Evolutionary conservation across 1,139 yeast genomes (phyloP).

Genomic region (Candida sp.): DNA sequence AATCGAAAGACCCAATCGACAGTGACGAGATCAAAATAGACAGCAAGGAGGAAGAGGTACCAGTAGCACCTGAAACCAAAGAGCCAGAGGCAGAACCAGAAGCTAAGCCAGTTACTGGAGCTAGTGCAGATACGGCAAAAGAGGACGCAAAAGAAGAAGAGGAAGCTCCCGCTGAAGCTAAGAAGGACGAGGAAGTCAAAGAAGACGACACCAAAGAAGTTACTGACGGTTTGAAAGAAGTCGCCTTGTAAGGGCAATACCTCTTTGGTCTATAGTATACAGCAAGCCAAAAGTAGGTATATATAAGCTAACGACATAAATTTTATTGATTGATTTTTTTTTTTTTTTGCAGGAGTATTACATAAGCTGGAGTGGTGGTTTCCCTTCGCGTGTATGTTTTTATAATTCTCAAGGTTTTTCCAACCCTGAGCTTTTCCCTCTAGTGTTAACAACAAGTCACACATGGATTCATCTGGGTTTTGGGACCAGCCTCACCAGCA

Average conservation of each 20-base stretch:
- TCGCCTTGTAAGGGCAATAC: constrained; percentile 10
- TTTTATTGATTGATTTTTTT: constrained; percentile 1
- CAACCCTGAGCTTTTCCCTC: not conserved
- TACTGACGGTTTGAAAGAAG: constrained; percentile 13
- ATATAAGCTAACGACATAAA: not conserved
- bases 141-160: constrained; percentile 5
- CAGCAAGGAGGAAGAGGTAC: constrained; percentile 12
- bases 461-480: constrained; percentile 32
- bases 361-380: not conserved
- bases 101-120: not conserved
- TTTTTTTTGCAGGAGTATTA: not conserved
- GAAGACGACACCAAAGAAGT: constrained; percentile 5
- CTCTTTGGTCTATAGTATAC: not conserved
- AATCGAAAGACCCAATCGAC: constrained; percentile 7
- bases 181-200: constrained; percentile 7
- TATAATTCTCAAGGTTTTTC: not conserved
- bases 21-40: constrained; percentile 1
- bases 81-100: constrained; percentile 5
- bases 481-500: constrained; percentile 25
- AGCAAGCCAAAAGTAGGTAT: not conserved
- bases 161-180: constrained; percentile 3
- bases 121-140: constrained; percentile 8
- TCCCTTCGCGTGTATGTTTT: not conserved
- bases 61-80: constrained; percentile 10
- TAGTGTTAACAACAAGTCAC: not conserved